phyloP scores from a whole-genome alignment of 2,329 filamentous ascomycete species.

The Escovopsis sp. region DNA sequence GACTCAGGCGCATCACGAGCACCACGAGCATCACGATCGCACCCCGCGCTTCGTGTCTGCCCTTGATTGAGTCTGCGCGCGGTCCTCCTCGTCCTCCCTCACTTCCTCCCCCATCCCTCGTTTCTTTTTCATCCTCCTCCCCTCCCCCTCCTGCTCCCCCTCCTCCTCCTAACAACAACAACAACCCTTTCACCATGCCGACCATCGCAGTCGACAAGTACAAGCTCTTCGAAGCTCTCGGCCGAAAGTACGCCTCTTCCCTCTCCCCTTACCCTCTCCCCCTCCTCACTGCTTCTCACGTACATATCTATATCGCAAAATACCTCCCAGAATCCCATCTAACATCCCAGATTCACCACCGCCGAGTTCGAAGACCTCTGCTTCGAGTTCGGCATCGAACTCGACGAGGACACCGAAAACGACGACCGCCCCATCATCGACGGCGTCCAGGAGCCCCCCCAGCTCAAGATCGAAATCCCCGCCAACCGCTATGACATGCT shows the following conservation, averaged over 20 bases:
- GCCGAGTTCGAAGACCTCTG: slow-evolving; percentile 94
- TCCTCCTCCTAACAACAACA: neutral
- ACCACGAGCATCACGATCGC: no score
- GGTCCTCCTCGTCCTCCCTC: no score
- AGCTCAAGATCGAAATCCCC: slow-evolving; percentile 96
- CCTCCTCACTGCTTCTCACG: slow-evolving; percentile 6
- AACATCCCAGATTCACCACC: slow-evolving; percentile 68
- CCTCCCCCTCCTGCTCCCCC: neutral
- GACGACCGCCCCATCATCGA: slow-evolving; percentile 57
- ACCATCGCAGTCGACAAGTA: slow-evolving; percentile 96
- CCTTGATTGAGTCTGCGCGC: no score
- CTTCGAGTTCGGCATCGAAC: slow-evolving; percentile 96
- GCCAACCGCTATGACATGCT: slow-evolving; percentile 92
- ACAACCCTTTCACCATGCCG: slow-evolving; percentile 56
- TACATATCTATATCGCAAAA: neutral
- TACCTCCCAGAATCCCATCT: no score
- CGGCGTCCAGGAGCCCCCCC: slow-evolving; percentile 71
- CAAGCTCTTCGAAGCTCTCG: slow-evolving; percentile 83
- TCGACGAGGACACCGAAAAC: slow-evolving; percentile 87
- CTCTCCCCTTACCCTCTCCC: slow-evolving; percentile 9
- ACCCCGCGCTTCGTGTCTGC: no score
- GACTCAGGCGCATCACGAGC: no score
- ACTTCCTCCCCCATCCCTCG: no score
- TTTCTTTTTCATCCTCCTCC: no score
- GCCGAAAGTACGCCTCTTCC: slow-evolving; percentile 49